A percentile compares a stretch with the other conserved stretches of the same genome.
phyloP scores from a whole-genome alignment of 1,284 basidiomycete genomes.

The Vanrija humicola region DNA sequence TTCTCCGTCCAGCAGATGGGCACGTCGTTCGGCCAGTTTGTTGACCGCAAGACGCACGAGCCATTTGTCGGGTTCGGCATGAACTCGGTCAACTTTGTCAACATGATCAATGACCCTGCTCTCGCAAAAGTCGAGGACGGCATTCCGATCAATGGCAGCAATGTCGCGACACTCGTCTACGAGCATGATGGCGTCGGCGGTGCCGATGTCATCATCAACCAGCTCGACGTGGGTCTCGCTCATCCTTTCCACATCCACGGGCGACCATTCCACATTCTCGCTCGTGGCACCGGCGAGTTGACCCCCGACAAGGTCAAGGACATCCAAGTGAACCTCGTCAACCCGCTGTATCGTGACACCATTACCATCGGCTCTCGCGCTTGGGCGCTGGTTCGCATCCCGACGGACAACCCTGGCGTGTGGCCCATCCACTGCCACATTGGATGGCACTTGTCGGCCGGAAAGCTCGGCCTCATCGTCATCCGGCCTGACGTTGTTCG shows the following conservation, averaged over 20 bases:
- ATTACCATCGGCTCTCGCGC: constrained; percentile 28
- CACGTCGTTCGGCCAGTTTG: constrained; percentile 6
- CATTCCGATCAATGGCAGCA: constrained; percentile 20
- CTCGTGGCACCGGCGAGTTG: constrained; percentile 35
- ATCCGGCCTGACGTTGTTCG: neutral
- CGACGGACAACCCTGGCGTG: constrained; percentile 23
- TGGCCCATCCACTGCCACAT: constrained; percentile 30
- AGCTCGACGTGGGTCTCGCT: constrained; percentile 32
- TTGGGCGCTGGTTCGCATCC: constrained; percentile 24
- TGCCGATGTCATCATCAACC: constrained; percentile 31
- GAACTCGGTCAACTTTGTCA: constrained; percentile 31
- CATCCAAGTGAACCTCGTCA: constrained; percentile 16
- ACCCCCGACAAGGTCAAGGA: constrained; percentile 16
- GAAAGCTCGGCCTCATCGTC: constrained; percentile 14
- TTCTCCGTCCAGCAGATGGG: no score
- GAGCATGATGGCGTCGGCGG: constrained; percentile 22
- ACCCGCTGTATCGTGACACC: constrained; percentile 47
- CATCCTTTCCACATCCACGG: constrained; percentile 46
- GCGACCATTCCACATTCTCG: constrained; percentile 33
- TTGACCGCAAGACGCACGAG: constrained; percentile 12
- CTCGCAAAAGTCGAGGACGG: constrained; percentile 26
- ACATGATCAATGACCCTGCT: constrained; percentile 35
- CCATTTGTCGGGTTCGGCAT: constrained; percentile 19
- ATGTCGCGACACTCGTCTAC: constrained; percentile 23
- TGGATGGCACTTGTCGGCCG: constrained; percentile 23